Base-by-base conservation (phyloP, 2,329 filamentous ascomycete species). In the Fusarium sublunatum region DNA sequence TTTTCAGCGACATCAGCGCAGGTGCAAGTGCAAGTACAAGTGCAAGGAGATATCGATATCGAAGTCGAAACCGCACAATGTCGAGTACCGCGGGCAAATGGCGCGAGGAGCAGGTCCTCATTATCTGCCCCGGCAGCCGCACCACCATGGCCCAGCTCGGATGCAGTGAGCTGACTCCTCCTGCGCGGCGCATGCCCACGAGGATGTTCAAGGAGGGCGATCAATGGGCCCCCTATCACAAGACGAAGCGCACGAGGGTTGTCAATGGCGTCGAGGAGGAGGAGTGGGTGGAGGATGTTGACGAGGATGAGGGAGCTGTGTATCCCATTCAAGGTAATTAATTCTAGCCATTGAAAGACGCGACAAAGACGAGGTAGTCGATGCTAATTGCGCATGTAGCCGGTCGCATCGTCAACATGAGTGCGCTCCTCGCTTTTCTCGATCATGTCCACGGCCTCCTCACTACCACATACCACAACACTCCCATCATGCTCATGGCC, bases 391-490 rank as follows among this genome's bases (percentile, higher is more conserved):
- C 36, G 29, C 43, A 24, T 49, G 72, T 77, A 82, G 87, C 89
- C 65, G 95, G 95, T 53, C 88, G 87, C 71, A 95, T 99, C 61
- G 88, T 90, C 39, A 88, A 98, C 74, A 97, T 96, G 92, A 85
- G 89, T 1, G 94, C 92, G 67, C 96, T 99, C 80, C 91, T 97
- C 65, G 94, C 95, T 29, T 89, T 98, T 71, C 86, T 99, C 72
- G 91, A 93, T 53, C 92, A 99, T 75, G 90, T 98, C 65, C 92
- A 97, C 82, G 89, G 91, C 76, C 86, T 91, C 43, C 86, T 99
- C 58, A 95, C 92, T 59, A 93, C 92, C 25, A 92, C 92, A 4
- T 95, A 97, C 75, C 95, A 98, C 79, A 97, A 97, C 79, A 97
- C 94, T 0, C 93, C 95, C 2, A 92, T 99, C 65, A 84, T 98